These are phyloP conservation scores for Neostapfia colusana DNA, from an alignment of 176 grass and related monocot species.

Conservation along the genomic window DNA sequence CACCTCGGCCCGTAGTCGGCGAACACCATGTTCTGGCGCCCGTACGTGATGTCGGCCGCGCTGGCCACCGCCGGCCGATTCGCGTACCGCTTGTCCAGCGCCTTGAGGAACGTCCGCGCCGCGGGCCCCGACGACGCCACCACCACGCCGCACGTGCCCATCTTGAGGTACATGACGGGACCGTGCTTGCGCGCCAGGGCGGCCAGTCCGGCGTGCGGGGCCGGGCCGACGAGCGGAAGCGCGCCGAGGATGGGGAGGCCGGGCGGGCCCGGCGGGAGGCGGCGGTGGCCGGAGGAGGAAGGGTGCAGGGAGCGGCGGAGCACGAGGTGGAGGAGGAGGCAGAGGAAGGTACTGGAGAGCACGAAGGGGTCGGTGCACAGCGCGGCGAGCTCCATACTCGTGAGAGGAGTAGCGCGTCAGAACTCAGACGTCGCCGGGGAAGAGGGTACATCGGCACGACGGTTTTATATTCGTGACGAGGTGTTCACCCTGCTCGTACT, in stretches of 20 bases:
- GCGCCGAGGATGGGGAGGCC: conserved; percentile 66
- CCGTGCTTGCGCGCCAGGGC: conserved; percentile 55
- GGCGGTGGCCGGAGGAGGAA: background rate
- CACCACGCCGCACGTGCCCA: conserved; percentile 63
- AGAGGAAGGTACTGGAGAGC: conserved; percentile 41
- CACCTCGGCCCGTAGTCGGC: conserved; percentile 63
- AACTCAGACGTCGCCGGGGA: background rate
- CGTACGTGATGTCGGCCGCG: conserved; percentile 73
- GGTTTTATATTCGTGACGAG: background rate
- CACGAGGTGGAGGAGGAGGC: conserved; percentile 64
- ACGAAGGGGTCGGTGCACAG: conserved; percentile 60
- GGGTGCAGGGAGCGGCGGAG: conserved; percentile 39
- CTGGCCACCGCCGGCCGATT: conserved; percentile 69
- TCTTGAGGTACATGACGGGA: conserved; percentile 79
- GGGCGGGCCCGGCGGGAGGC: conserved; percentile 46
- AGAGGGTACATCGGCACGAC: background rate
- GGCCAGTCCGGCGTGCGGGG: conserved; percentile 68
- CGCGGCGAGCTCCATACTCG: conserved; percentile 34
- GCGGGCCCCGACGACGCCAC: conserved; percentile 65
- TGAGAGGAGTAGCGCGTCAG: background rate
- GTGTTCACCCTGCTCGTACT: background rate
- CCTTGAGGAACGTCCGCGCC: conserved; percentile 67
- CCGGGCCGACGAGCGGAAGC: conserved; percentile 62
- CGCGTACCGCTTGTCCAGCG: conserved; percentile 60
- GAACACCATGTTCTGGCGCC: conserved; percentile 84